Conservation (phyloP, 805 yeast species). For the Sungouiozyma intestinalis region DNA sequence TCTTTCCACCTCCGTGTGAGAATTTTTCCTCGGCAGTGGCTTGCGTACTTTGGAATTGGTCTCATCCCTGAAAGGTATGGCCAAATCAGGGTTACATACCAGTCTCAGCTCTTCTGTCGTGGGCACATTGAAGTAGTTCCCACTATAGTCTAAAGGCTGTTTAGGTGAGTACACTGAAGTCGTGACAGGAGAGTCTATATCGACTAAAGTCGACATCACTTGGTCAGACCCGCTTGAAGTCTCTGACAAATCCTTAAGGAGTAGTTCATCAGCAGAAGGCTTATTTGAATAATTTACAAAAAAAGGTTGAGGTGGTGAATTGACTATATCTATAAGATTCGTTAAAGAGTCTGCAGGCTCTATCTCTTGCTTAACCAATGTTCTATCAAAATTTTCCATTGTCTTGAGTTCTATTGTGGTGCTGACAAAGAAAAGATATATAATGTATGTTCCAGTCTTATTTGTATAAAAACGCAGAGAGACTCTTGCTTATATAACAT, state of each 20-base stretch:
- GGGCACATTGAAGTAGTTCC: neutral
- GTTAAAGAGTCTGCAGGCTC: neutral
- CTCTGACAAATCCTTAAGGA: neutral
- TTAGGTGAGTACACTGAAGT: neutral
- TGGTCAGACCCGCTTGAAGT: neutral
- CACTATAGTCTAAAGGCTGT: neutral
- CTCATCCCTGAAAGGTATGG: neutral
- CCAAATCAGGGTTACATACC: neutral
- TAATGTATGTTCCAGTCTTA: no score
- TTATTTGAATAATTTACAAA: no score
- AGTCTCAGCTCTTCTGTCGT: neutral
- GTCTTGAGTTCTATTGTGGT: no score
- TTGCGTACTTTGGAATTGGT: neutral
- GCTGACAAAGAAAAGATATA: no score
- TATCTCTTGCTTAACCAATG: neutral
- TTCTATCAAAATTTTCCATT: no score
- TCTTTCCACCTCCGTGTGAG: constrained; percentile 65
- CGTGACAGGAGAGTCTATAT: neutral
- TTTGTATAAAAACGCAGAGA: no score
- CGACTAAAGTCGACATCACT: neutral
- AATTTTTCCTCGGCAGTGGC: constrained; percentile 36
- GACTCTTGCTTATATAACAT: no score
- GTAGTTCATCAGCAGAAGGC: no score
- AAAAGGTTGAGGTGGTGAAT: neutral
- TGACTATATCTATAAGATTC: neutral